phyloP scores from a whole-genome alignment of 345 rosid species.

The Aquilaria sinensis region DNA sequence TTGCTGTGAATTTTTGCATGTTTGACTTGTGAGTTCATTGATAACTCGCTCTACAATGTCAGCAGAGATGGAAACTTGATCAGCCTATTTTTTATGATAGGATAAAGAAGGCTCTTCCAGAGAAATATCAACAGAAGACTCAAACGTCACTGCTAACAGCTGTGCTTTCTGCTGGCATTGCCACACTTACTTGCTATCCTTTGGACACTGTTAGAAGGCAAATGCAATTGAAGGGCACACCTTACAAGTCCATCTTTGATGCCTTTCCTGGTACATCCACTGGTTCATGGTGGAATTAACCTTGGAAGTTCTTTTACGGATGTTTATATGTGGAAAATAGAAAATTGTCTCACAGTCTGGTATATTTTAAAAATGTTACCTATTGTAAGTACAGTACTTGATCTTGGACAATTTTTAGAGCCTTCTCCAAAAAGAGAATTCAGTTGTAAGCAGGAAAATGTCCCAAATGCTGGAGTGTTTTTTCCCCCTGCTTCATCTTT shows the following conservation, averaged over 20 bases:
- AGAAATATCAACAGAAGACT: slow-evolving; percentile 59
- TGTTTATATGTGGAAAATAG: too few species aligned
- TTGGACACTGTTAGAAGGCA: slow-evolving; percentile 90
- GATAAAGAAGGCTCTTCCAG: slow-evolving; percentile 81
- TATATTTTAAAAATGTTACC: too few species aligned
- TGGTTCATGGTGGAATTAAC: background rate
- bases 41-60: slow-evolving; percentile 10
- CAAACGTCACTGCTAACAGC: slow-evolving; percentile 75
- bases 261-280: slow-evolving; percentile 53
- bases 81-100: slow-evolving; percentile 27
- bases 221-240: slow-evolving; percentile 85
- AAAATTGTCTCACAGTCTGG: too few species aligned
- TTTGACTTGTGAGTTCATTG: slow-evolving; percentile 70
- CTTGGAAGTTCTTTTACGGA: background rate
- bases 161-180: slow-evolving; percentile 73
- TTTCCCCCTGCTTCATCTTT: too few species aligned
- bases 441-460: too few species aligned
- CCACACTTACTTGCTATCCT: slow-evolving; percentile 87
- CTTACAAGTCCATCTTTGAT: slow-evolving; percentile 67
- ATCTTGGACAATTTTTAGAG: too few species aligned
- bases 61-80: background rate
- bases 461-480: too few species aligned
- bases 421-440: too few species aligned
- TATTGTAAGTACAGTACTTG: too few species aligned
- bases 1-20: slow-evolving; percentile 84